These are phyloP conservation scores for Mycena capillaripes DNA, from an alignment of 768 basidiomycete genomes.

Conservation along the genomic window DNA sequence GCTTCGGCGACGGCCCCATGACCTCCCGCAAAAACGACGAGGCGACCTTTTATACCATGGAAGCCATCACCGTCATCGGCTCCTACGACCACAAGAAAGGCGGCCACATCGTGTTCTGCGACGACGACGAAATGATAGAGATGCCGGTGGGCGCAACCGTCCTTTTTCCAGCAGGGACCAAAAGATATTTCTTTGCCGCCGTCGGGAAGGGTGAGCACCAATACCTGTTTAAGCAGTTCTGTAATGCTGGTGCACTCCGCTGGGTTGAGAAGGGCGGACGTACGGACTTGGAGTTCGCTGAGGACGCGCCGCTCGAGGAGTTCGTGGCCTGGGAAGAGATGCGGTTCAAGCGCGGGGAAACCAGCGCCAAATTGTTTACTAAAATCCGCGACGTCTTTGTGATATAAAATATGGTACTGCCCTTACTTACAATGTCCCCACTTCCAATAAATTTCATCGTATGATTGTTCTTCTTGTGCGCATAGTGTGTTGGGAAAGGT, in stretches of 20 bases:
- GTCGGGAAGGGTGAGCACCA: not conserved
- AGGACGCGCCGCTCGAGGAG: no score
- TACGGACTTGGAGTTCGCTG: not conserved
- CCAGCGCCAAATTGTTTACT: not conserved
- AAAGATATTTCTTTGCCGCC: not conserved
- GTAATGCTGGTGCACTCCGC: not conserved
- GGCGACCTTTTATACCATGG: not conserved
- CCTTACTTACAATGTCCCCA: no score
- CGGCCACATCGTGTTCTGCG: not conserved
- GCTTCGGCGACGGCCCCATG: not conserved
- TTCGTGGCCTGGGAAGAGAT: not conserved
- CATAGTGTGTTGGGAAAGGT: no score
- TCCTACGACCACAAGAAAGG: not conserved
- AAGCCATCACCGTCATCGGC: not conserved
- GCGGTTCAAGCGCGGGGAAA: not conserved
- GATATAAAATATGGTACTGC: no score
- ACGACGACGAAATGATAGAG: not conserved
- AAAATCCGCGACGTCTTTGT: not conserved
- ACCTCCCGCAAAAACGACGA: not conserved
- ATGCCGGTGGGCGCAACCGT: not conserved
- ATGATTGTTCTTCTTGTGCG: no score
- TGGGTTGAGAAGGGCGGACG: slow-evolving; percentile 11
- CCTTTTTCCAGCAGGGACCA: not conserved
- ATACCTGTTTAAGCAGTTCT: slow-evolving; percentile 1
- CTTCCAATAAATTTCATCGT: no score